A percentile compares a stretch with the other conserved stretches of the same genome.
phyloP scores from a whole-genome alignment of 371 early-diverging fungal genomes.

The Mucor circinelloides region DNA sequence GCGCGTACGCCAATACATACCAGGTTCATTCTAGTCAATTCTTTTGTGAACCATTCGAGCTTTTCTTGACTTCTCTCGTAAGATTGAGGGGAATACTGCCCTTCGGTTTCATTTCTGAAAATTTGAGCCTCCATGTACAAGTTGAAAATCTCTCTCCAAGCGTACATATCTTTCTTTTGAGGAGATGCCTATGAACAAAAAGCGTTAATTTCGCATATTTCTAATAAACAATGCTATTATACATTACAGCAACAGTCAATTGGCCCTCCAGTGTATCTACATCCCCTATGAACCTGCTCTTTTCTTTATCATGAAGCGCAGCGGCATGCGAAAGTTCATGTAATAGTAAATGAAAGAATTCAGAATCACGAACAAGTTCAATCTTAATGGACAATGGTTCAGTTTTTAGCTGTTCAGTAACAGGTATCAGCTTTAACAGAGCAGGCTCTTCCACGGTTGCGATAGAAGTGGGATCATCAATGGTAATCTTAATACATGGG shows the following conservation, averaged over 20 bases:
- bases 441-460: conserved; percentile 12
- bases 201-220: background rate
- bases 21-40: conserved; percentile 44
- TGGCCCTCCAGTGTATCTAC: conserved; percentile 45
- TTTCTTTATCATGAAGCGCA: conserved; percentile 42
- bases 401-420: conserved; percentile 13
- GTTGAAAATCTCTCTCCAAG: conserved; percentile 74
- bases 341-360: conserved; percentile 57
- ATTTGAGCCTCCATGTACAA: conserved; percentile 68
- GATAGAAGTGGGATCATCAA: conserved; percentile 25
- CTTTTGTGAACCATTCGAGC: conserved; percentile 51
- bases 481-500: conserved; percentile 41
- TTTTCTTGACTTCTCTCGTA: conserved; percentile 48
- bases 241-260: conserved; percentile 44
- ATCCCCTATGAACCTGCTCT: conserved; percentile 37
- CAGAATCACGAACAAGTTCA: conserved; percentile 57
- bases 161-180: conserved; percentile 44
- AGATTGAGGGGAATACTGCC: conserved; percentile 20
- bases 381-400: conserved; percentile 42
- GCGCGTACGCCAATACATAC: conserved; percentile 6
- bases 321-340: conserved; percentile 52
- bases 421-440: conserved; percentile 18
- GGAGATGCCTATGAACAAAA: conserved; percentile 16
- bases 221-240: background rate
- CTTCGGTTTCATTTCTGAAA: conserved; percentile 56